phyloP scores from a whole-genome alignment of 2,329 filamentous ascomycete species.

The Penicillium olsonii region DNA sequence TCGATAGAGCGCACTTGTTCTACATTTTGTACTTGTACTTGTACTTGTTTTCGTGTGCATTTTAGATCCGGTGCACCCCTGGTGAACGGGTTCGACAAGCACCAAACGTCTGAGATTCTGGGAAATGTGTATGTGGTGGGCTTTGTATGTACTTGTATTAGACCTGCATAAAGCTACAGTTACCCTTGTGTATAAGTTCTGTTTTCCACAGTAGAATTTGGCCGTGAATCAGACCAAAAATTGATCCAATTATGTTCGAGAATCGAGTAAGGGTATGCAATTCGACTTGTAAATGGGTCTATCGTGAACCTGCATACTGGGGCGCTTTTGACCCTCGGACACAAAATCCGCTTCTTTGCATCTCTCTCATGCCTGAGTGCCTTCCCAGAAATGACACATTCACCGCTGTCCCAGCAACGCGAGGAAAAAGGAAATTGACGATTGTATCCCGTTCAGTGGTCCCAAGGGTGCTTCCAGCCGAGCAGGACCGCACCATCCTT shows the following conservation, averaged over 20 bases:
- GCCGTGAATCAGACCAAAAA: neutral
- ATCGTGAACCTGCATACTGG: constrained; percentile 1
- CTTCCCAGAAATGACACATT: neutral
- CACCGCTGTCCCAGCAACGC: neutral
- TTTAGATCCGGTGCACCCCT: neutral
- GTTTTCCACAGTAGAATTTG: neutral
- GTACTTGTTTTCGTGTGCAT: constrained; percentile 9
- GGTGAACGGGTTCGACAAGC: neutral
- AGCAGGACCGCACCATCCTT: constrained; percentile 89
- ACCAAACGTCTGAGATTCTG: neutral
- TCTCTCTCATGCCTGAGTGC: too few relatives aligned
- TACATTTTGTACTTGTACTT: constrained; percentile 12
- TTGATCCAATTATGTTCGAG: neutral
- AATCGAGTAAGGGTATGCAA: constrained; percentile 26
- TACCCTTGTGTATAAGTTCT: neutral
- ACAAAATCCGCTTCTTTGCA: neutral
- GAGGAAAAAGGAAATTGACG: constrained; percentile 7
- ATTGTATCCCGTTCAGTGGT: constrained; percentile 63
- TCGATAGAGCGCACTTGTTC: neutral
- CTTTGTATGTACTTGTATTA: neutral
- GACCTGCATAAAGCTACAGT: neutral
- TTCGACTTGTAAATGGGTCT: constrained; percentile 15
- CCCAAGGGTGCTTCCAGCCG: constrained; percentile 96
- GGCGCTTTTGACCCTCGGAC: constrained; percentile 1
- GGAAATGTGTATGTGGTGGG: neutral